Percentiles rank a stretch among this genome's conserved stretches.
phyloP scores from a whole-genome alignment of 257 asterid species.

The Petrea volubilis region DNA sequence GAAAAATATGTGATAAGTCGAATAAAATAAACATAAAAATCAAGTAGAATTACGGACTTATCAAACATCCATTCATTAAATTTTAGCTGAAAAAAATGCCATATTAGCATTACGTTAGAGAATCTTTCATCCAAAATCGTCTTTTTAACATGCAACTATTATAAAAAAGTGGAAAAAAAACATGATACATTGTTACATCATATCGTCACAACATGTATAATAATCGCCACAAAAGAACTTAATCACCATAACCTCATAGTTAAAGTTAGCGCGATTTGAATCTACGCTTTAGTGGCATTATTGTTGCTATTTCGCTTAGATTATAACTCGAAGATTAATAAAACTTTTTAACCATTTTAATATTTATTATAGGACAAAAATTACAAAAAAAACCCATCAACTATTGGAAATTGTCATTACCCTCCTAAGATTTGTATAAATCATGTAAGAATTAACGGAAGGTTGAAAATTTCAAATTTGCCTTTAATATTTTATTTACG shows the following conservation, averaged over 20 bases:
- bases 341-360: neutral
- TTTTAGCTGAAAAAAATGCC: conserved; percentile 8
- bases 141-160: neutral
- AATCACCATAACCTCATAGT: too few relatives aligned
- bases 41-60: too few relatives aligned
- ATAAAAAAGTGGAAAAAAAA: neutral
- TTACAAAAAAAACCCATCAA: neutral
- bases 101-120: neutral
- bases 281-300: too few relatives aligned
- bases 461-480: too few relatives aligned
- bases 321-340: neutral
- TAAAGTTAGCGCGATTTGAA: too few relatives aligned
- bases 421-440: too few relatives aligned
- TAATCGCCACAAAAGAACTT: neutral
- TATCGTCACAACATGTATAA: conserved; percentile 1
- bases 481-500: too few relatives aligned
- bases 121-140: neutral
- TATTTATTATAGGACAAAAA: neutral
- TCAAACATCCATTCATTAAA: conserved; percentile 16
- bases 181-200: too few relatives aligned
- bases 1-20: too few relatives aligned
- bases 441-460: too few relatives aligned
- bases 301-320: neutral
- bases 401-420: too few relatives aligned
- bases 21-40: too few relatives aligned